Evolutionary conservation across 768 basidiomycete genomes (phyloP), one percentile per base, ranked within the genome.

Genomic region (Serendipita sp.): DNA sequence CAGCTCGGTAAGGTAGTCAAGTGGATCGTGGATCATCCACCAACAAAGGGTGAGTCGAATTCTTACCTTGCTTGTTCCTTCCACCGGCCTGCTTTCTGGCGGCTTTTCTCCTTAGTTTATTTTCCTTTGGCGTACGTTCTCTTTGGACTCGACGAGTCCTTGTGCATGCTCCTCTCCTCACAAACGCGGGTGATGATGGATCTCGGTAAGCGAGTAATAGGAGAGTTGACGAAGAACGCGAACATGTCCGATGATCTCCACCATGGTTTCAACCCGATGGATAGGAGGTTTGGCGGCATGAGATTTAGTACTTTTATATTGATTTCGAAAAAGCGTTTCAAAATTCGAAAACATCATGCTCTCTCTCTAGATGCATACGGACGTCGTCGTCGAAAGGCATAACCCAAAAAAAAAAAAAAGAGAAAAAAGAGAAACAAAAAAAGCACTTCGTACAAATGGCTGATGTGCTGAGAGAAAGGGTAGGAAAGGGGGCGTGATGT

Each of bases 1-100:
- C 90, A 88, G 72, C 76, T 92, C 24, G 89, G 89, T 69, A 91
- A 88, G 75, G 77, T 91, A 51, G 80, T 92, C 56, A 81, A 86
- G 69, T 86, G 84, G 72, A 75, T 92, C 47, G 82, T 82, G 64
- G 90, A 89, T 74, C 85, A 88, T 66, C 81, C 85, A 35, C 82
- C 86, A 46, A 80, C 82, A 54, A 79, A 86, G 74, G 90, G 90
- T 92, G 85, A 90, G 90, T 81, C 63, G 38, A 45, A 54, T 38
- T 58, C 67, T 68, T 63, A 67, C 66, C 69, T 53, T 60, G 37
- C 54, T 64, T 66, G 66, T 72, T 64, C 70, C 68, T 68, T 68
- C 73, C 68, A 68, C 70, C 72, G 68, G 71, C 74, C 73, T 66
- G 63, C 56, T 41, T 34, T 66, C 24, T 56, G 66, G 18, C 54